Evolutionary conservation across 78 protist genomes (phyloP).

Genomic region (Planoprotostelium fungivorum): DNA sequence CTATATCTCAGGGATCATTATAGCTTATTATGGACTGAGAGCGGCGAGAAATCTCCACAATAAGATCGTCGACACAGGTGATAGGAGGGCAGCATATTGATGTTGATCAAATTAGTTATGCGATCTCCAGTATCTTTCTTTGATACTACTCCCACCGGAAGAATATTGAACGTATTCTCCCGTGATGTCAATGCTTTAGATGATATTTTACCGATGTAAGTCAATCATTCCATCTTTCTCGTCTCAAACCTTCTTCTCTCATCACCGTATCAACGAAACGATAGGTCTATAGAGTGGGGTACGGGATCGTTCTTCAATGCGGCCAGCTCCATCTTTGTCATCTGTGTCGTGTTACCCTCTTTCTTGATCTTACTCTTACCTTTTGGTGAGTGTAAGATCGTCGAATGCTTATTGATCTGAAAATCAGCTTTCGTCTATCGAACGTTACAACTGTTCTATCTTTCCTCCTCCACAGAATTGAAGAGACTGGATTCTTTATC

Average conservation of each 20-base stretch:
- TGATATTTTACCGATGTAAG: constrained; percentile 18
- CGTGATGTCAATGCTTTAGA: constrained; percentile 27
- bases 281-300: neutral
- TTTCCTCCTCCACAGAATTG: constrained; percentile 66
- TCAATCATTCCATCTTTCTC: neutral
- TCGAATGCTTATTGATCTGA: neutral
- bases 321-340: constrained; percentile 27
- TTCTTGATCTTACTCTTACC: constrained; percentile 6
- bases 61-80: neutral
- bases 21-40: neutral
- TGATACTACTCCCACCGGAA: constrained; percentile 41
- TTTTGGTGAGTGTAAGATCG: neutral
- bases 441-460: constrained; percentile 67
- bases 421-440: neutral
- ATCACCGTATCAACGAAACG: neutral
- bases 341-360: constrained; percentile 6
- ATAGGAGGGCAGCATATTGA: neutral
- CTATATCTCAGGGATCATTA: neutral
- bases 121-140: constrained; percentile 44
- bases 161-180: constrained; percentile 41
- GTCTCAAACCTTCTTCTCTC: too few species aligned
- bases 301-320: constrained; percentile 29
- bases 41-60: constrained; percentile 9
- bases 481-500: constrained; percentile 81
- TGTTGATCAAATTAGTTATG: constrained; percentile 57